Evolutionary conservation across 2,329 filamentous ascomycete species (phyloP), one percentile per base, ranked within the genome.

Genomic region (Podosphaera leucotricha): DNA sequence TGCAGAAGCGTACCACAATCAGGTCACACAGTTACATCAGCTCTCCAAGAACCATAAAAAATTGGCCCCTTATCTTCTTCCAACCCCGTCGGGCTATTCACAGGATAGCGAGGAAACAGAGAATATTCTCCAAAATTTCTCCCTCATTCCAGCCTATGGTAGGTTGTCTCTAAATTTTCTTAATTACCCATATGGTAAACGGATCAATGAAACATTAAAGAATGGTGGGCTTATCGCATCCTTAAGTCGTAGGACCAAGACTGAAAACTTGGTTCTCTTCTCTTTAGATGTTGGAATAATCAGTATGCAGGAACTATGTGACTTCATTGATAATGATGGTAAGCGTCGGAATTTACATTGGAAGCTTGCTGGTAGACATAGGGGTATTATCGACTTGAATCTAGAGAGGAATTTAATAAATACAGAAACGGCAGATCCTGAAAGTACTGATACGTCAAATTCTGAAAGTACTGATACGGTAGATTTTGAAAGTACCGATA

Each of bases 1-100:
- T 11, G 79, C 80, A 0, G 57, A 62, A 6, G 64, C 70, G 36
- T 86, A 81, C 58, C 66, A 70, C 44, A 62, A 65, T 20, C 69
- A 74, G 47, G 65, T 68, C 0, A 54, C 59, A 7, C 61, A 67
- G 5, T 60, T 79, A 15, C 68, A 72, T 56, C 55, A 56, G 13
- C 56, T 74, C 3, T 61, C 62, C 30, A 59, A 59, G 37, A 48
- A 49, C 7, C 57, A 69, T 48, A 61, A 62, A 19, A 62, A 64
- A 1, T 44, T 41, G 45, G 21, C 43, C 49, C 48, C 37, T 28
- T 37, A 48, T 38, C 54, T 61, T 5, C 55, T 67, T 4, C 60
- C 63, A 2, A 57, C 60, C 3, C 62, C 63, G 2, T 59, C 58
- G 10, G 62, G 61, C n/a, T 58, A 62, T 46, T 53, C 62, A 8